Evolutionary conservation across 768 basidiomycete species (phyloP), one percentile per base, ranked within the genome.

Genomic region (Suillus fuscotomentosus): DNA sequence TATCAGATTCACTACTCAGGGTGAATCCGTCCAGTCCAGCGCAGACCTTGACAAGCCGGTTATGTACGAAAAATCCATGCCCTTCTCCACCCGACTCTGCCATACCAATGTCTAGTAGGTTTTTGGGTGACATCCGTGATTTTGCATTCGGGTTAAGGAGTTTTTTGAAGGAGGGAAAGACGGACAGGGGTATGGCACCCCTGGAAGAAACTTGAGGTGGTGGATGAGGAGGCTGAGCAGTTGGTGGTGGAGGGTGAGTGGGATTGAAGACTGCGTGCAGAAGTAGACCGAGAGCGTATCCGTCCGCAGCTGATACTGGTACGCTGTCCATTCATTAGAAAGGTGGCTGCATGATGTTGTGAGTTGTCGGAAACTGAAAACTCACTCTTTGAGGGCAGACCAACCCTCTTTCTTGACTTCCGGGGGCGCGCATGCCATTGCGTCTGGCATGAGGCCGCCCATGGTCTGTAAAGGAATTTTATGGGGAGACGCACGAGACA

Each of bases 381-480:
- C 83, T 75, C 70, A 95, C 95, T 94, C 88, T 81, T 95, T 94
- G 15, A 96, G 75, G 1, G 79, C 77, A 22, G 87, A 87, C 92
- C 94, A 98, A 6, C 96, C 95, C 31, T 80, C 81, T 72, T 91
- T 95, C 79, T 88, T 91, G 5, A 97, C 90, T 79, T 99, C 97
- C 0, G 97, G 95, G 17, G 90, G 82, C 3, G 90, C 84, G 71
- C 83, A 87, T 17, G 77, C 69, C 62, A 85, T 83, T 13, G 88
- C 82, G 62, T 86, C 87, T 20, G 87, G 90, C 63, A 89, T 72
- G 63, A 85, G 75, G 47, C 84, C 84, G 53, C 88, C 94, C 79
- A 86, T 81, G 22, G 83, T 89, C 94, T 94, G 50, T 31, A 61
- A 48, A 42, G 24, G 7, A n/a, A 70, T 67, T 57, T 59, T 70